These are phyloP conservation scores for Xylariaceae sp. DNA, from an alignment of 2,329 filamentous ascomycete genomes.

Conservation along the genomic window DNA sequence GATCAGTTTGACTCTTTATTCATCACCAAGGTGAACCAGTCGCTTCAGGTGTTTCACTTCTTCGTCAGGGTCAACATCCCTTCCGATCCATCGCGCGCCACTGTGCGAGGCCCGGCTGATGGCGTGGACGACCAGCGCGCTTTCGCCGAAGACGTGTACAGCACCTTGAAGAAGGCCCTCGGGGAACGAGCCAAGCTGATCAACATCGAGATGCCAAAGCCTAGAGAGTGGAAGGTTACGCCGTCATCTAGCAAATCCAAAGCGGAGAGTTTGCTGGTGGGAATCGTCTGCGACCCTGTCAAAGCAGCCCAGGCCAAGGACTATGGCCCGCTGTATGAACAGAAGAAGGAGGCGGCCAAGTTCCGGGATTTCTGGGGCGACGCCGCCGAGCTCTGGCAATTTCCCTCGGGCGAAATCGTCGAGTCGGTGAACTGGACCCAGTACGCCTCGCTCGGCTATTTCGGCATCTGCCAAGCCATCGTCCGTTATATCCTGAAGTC, in stretches of 20 bases:
- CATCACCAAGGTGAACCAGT: slow-evolving; percentile 56
- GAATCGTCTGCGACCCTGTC: slow-evolving; percentile 65
- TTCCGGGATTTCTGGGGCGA: slow-evolving; percentile 95
- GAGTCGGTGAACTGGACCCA: slow-evolving; percentile 86
- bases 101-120: slow-evolving; percentile 28
- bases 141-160: slow-evolving; percentile 55
- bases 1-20: slow-evolving; percentile 85
- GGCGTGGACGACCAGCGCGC: slow-evolving; percentile 39
- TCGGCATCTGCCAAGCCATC: slow-evolving; percentile 73
- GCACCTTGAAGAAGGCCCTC: slow-evolving; percentile 63
- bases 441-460: slow-evolving; percentile 44
- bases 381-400: slow-evolving; percentile 85
- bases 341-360: slow-evolving; percentile 71
- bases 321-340: slow-evolving; percentile 79
- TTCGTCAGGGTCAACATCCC: slow-evolving; percentile 32
- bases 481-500: slow-evolving; percentile 62
- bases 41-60: slow-evolving; percentile 52
- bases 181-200: slow-evolving; percentile 69
- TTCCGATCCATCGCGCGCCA: slow-evolving; percentile 18
- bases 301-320: slow-evolving; percentile 75
- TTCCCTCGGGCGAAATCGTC: slow-evolving; percentile 89
- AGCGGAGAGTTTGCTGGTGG: slow-evolving; percentile 49
- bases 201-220: slow-evolving; percentile 43
- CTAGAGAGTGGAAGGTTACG: slow-evolving; percentile 43
- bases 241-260: slow-evolving; percentile 29